phyloP scores from a whole-genome alignment of 148 eudicot genomes.

The Bassia scoparia region DNA sequence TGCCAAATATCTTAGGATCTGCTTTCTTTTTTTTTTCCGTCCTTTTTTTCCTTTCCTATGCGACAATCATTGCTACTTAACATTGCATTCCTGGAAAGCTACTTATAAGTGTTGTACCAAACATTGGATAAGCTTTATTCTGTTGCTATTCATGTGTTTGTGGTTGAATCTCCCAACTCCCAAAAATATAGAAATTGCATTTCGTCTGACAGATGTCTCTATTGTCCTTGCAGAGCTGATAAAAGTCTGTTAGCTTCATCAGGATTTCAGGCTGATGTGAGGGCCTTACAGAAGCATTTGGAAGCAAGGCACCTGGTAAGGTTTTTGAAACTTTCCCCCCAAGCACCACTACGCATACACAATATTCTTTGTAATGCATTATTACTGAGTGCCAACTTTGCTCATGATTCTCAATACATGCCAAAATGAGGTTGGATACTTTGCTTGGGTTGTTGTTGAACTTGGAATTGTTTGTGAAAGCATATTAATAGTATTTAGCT shows the following conservation, averaged over 20 bases:
- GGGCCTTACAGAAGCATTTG: slow-evolving; percentile 84
- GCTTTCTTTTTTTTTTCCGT: no score
- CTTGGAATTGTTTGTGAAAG: no score
- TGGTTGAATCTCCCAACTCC: not conserved
- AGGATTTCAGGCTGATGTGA: slow-evolving; percentile 96
- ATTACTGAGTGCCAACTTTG: not conserved
- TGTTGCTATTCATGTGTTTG: not conserved
- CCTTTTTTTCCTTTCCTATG: no score
- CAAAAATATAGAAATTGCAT: no score
- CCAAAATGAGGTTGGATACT: no score
- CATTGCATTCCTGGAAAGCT: not conserved
- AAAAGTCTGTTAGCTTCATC: slow-evolving; percentile 82
- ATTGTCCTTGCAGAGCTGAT: slow-evolving; percentile 61
- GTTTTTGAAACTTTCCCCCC: not conserved
- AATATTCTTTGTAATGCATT: not conserved
- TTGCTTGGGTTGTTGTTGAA: no score
- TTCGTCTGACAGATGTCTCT: slow-evolving; percentile 9
- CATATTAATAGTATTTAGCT: no score
- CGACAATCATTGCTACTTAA: no score
- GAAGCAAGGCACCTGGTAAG: slow-evolving; percentile 82
- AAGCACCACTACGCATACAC: no score
- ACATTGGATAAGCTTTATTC: not conserved
- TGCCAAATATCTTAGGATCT: no score
- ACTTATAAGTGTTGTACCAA: not conserved
- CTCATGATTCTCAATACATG: no score